Conservation (phyloP, 2,329 filamentous ascomycete species). For the Lasiodiplodia theobromae region DNA sequence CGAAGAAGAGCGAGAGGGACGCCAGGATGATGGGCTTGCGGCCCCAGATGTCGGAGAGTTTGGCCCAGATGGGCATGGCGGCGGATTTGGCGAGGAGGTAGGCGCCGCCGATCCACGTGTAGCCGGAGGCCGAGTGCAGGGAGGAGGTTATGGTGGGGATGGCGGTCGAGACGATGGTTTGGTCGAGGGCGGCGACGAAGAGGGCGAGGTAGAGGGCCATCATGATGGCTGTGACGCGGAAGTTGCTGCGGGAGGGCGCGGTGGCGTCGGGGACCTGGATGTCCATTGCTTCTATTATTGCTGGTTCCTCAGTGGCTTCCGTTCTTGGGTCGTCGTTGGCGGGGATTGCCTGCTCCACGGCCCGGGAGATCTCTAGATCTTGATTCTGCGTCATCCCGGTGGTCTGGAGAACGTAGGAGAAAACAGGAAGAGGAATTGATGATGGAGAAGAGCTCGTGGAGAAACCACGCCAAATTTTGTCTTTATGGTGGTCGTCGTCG, state of each 20-base stretch:
- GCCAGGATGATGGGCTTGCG: slow-evolving; percentile 61
- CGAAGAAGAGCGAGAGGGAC: slow-evolving; percentile 58
- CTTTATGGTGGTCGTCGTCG: too few relatives aligned
- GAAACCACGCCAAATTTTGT: too few relatives aligned
- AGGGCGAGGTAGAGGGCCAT: slow-evolving; percentile 39
- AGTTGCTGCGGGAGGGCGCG: background rate
- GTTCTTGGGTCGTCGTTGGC: background rate
- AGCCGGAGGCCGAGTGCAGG: slow-evolving; percentile 71
- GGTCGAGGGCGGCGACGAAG: slow-evolving; percentile 52
- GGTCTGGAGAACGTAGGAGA: too few relatives aligned
- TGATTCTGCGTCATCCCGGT: background rate
- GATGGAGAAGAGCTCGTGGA: background rate
- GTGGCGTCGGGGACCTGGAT: background rate
- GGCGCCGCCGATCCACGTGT: slow-evolving; percentile 79
- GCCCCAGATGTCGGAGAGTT: slow-evolving; percentile 65
- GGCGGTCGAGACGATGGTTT: slow-evolving; percentile 70
- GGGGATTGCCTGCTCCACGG: background rate
- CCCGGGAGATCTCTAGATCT: background rate
- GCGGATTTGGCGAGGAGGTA: slow-evolving; percentile 75
- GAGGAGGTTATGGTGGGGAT: slow-evolving; percentile 70
- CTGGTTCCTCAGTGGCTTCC: background rate
- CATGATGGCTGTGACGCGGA: background rate
- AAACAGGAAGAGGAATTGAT: background rate
- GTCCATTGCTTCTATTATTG: background rate
- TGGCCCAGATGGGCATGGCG: slow-evolving; percentile 74